These are phyloP conservation scores for Cystobasidium sp. DNA, from an alignment of 1,284 basidiomycete species.

Conservation along the genomic window DNA sequence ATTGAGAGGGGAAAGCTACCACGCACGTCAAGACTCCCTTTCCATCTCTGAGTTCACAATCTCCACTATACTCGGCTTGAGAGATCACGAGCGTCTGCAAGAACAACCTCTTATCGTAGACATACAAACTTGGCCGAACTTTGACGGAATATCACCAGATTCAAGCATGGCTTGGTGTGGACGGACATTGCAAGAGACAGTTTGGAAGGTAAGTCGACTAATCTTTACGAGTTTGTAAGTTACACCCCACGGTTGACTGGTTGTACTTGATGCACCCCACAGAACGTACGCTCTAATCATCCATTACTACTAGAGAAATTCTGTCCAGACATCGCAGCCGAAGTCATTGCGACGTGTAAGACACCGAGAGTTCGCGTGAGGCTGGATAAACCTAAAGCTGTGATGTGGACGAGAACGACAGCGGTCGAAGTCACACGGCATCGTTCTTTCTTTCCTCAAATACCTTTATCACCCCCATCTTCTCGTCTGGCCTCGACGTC, in stretches of 20 bases:
- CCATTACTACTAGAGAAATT: slow-evolving; percentile 44
- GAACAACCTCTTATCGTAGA: slow-evolving; percentile 43
- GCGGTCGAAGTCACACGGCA: slow-evolving; percentile 38
- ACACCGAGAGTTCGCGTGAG: slow-evolving; percentile 33
- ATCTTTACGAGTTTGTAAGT: background rate
- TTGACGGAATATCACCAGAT: slow-evolving; percentile 4
- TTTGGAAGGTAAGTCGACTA: slow-evolving; percentile 27
- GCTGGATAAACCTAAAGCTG: slow-evolving; percentile 42
- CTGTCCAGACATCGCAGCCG: slow-evolving; percentile 28
- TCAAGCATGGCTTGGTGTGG: slow-evolving; percentile 28
- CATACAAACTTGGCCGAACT: slow-evolving; percentile 41
- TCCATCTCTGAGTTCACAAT: slow-evolving; percentile 47
- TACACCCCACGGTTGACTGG: no score
- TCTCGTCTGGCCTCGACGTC: background rate
- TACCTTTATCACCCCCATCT: background rate
- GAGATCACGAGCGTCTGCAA: slow-evolving; percentile 39
- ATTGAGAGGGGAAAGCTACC: background rate
- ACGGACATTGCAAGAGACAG: slow-evolving; percentile 22
- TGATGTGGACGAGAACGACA: slow-evolving; percentile 42
- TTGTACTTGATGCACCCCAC: background rate
- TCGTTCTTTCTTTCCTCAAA: slow-evolving; percentile 33
- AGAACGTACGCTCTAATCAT: slow-evolving; percentile 36
- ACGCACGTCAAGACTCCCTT: slow-evolving; percentile 33
- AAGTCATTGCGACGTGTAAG: slow-evolving; percentile 17
- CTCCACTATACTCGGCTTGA: slow-evolving; percentile 46